Evolutionary conservation across 139 green algal species (phyloP), one percentile per base, ranked within the genome.

Genomic region (Tetradesmus lagerheimii): DNA sequence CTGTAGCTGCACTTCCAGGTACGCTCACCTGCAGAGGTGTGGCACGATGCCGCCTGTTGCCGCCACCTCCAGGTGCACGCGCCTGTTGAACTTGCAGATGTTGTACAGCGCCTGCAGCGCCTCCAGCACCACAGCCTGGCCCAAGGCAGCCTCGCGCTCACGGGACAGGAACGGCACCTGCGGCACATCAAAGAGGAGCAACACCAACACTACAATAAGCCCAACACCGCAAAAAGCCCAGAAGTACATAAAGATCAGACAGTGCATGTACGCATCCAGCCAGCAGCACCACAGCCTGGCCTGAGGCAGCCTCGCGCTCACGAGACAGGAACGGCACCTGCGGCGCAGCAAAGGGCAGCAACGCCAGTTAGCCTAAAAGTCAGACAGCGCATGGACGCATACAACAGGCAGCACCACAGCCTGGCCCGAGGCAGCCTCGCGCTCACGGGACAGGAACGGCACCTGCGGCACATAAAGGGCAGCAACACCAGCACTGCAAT

Each of bases 21-120:
- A n/a, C 57, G 5, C 57, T n/a, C 57, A 90, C 80, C 89, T 83
- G 43, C 91, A 92, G 4, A 98, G 92, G 90, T 94, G 91, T 6
- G 92, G 94, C 23, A 94, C 93, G 41, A 96, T 91, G 64, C 93
- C 93, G 0, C 91, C 90, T 38, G 89, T 90, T 0, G 96, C 94
- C 2, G 96, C 95, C 76, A 94, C 91, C 89, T 93, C 92, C 39
- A 91, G 80, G 82, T 96, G 95, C 57, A 93, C 87, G 1, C 77
- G 85, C 53, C 94, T 93, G 91, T 96, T 96, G 89, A 96, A 93
- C 89, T 97, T 96, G 92, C 96, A 98, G 50, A 98, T 92, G 91
- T 96, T 95, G 92, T 97, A 94, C 83, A 98, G 91, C 57, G 96
- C 94, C 23, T 93, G 85, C 80, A 98, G 93, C 29, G 93, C 96